Base-by-base conservation (phyloP, 176 grass and related monocot genomes). In the Pontederia paniculata region DNA sequence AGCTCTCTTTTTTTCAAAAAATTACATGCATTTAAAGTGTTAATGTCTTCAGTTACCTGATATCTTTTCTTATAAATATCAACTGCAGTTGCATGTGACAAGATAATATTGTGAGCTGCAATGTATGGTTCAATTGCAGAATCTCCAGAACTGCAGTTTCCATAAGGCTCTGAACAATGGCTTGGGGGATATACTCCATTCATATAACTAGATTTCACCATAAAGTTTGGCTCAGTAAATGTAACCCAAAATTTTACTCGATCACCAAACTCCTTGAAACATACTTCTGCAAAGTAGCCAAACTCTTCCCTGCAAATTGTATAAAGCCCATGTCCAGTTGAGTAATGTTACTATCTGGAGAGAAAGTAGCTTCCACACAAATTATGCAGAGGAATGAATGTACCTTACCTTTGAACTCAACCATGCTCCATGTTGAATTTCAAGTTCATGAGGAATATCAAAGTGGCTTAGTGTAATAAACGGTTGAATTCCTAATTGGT, bases 221-320 rank as follows among this genome's bases (percentile, higher is more conserved):
- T 11, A 48, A 86, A 19, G 67, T 90, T 90, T 55, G 82, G 82
- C 78, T 91, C 87, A 44, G 86, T 91, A 64, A 91, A 82, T 3
- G 87, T 91, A 2, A 68, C 74, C 87, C 87, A 91, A 53, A 63
- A 71, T 62, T 52, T 76, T 7, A 86, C 82, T 57, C 75, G 73
- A 17, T 91, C 78, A 2, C 87, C 87, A 60, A 91, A 91, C 65
- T 58, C 72, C 42, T 19, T 17, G 82, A 91, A 91, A 74, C 87
- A 91, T 0, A 91, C 78, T 2, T 91, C 82, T 5, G 81, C 63
- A 21, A 64, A 90, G 61, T 76, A 49, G 5, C 4, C 75, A 12
- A 57, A 90, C 59, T 90, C 82, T 44, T 90, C 70, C 77, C 82
- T 85, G 61, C 5, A 50, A 21, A 23, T 37, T 37, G 54, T 19